Evolutionary conservation across 2,329 filamentous ascomycete genomes (phyloP), one percentile per base, ranked within the genome.

Genomic region (Pseudogymnoascus sp.): DNA sequence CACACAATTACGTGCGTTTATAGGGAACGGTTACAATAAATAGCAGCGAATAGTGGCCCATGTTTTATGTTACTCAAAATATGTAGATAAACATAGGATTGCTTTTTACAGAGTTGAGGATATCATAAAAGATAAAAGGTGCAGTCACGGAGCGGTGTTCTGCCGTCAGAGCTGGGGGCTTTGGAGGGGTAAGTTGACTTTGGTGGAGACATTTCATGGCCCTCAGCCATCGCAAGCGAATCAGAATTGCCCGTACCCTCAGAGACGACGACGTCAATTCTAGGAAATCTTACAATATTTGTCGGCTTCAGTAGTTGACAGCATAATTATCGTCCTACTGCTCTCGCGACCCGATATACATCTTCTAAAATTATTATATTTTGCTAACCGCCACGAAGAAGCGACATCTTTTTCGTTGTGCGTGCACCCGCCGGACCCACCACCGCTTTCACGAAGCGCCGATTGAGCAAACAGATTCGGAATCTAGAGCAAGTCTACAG

Each of bases 401-500:
- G 50, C 50, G 50, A 56, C 50, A 14, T 56, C 50, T 56, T 56
- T 50, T 56, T 33, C 50, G 50, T 33, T 56, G 50, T 56, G 50
- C 50, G 50, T 56, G 50, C 50, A 56, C 50, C 50, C 50, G 50
- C 28, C 33, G 50, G 50, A 56, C 50, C 50, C 50, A 56, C 50
- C 50, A 56, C 50, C 50, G 28, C 50, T 56, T 53, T 53, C 50
- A 56, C 50, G 28, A 56, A 56, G 50, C 50, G 50, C 50, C 50
- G 50, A 56, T 56, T 56, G 50, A 56, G 50, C 50, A 56, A 56
- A 56, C 50, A 56, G 50, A 56, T 56, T 56, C 50, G 50, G 50
- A 56, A 33, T 33, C 28, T 56, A 28, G 50, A 56, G 50, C 50
- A 56, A 56, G 50, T 33, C 50, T 56, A 56, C 50, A 56, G 50